Conservation (phyloP, 164 flowering plant genomes). For the Vitis labrusca region DNA sequence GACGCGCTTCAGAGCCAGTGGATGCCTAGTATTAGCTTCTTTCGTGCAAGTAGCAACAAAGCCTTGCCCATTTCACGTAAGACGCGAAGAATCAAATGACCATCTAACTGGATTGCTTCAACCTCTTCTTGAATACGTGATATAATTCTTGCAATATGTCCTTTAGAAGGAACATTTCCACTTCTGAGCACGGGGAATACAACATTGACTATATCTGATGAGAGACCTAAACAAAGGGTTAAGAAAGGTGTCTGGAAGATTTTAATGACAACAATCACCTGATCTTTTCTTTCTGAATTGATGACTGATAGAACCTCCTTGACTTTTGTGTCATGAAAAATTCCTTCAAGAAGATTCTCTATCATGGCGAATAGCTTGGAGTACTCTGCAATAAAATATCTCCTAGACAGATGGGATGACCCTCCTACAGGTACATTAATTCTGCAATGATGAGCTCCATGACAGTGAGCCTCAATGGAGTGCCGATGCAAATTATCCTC, state of each 20-base stretch:
- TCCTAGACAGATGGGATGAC: slow-evolving; percentile 66
- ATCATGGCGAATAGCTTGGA: slow-evolving; percentile 53
- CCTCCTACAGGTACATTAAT: too few species aligned
- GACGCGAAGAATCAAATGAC: slow-evolving; percentile 82
- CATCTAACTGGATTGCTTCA: slow-evolving; percentile 60
- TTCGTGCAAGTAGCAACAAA: slow-evolving; percentile 62
- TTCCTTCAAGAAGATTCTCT: slow-evolving; percentile 65
- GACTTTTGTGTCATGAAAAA: slow-evolving; percentile 85
- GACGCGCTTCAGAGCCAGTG: slow-evolving; percentile 91
- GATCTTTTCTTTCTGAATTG: slow-evolving; percentile 68
- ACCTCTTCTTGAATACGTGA: too few species aligned
- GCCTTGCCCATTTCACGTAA: slow-evolving; percentile 81
- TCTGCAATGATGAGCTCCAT: too few species aligned
- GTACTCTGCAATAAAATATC: slow-evolving; percentile 71
- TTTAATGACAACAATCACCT: slow-evolving; percentile 74
- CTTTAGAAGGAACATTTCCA: slow-evolving; percentile 81
- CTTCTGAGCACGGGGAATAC: slow-evolving; percentile 80
- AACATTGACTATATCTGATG: slow-evolving; percentile 80
- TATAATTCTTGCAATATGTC: too few species aligned
- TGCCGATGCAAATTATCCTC: too few species aligned
- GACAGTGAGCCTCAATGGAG: too few species aligned
- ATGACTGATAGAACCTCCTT: slow-evolving; percentile 91
- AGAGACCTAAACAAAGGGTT: slow-evolving; percentile 67
- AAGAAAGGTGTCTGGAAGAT: slow-evolving; percentile 83
- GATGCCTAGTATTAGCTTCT: slow-evolving; percentile 93